These are phyloP conservation scores for Diaporthe capsici DNA, from an alignment of 2,329 filamentous ascomycete genomes.

Conservation along the genomic window DNA sequence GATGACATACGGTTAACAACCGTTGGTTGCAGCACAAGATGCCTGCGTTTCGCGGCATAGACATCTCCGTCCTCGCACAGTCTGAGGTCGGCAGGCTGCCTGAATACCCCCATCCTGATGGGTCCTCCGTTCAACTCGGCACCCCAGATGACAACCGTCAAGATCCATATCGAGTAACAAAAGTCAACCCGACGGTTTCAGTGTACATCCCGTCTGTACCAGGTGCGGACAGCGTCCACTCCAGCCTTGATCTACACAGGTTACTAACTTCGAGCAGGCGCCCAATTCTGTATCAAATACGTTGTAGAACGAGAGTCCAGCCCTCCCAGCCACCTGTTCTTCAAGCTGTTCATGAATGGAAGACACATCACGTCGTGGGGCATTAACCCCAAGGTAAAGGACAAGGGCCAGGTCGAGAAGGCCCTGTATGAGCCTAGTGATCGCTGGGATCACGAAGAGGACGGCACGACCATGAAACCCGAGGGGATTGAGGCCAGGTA, in stretches of 20 bases:
- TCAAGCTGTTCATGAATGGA: conserved; percentile 70
- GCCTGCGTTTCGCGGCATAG: conserved; percentile 65
- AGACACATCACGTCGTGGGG: conserved; percentile 68
- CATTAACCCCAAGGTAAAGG: conserved; percentile 54
- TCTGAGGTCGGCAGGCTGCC: conserved; percentile 56
- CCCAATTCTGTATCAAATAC: conserved; percentile 68
- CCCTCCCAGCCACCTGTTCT: conserved; percentile 61
- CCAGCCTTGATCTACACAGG: neutral
- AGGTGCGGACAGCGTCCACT: conserved; percentile 53
- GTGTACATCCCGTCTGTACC: conserved; percentile 70
- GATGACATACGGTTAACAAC: neutral
- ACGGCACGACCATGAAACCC: conserved; percentile 50
- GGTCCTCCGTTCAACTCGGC: conserved; percentile 57
- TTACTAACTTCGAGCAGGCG: conserved; percentile 52
- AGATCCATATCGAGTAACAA: conserved; percentile 50
- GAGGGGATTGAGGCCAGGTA: conserved; percentile 63
- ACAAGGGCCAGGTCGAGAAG: conserved; percentile 58
- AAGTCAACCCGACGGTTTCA: conserved; percentile 59
- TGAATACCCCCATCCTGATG: conserved; percentile 70
- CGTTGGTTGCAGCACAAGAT: conserved; percentile 51
- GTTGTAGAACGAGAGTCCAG: conserved; percentile 53
- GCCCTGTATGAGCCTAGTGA: conserved; percentile 64
- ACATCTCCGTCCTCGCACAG: conserved; percentile 59
- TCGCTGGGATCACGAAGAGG: conserved; percentile 56
- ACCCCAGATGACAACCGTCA: conserved; percentile 45